These are phyloP conservation scores for Cantharellus cinnabarinus DNA, from an alignment of 768 basidiomycete species.

Conservation along the genomic window DNA sequence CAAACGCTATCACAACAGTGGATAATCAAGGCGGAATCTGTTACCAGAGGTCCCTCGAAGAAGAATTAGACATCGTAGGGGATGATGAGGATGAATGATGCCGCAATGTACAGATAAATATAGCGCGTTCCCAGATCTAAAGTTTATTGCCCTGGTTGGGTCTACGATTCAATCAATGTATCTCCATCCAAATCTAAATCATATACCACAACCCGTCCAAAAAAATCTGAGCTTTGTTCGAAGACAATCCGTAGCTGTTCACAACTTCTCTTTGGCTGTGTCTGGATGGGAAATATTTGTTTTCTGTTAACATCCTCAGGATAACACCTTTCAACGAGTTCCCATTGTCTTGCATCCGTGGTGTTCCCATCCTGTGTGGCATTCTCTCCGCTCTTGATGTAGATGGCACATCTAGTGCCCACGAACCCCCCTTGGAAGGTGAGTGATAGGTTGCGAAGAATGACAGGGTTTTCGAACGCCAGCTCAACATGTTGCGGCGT, in stretches of 20 bases:
- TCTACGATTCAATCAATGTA: not conserved
- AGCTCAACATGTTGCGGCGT: conserved; percentile 59
- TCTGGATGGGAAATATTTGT: conserved; percentile 39
- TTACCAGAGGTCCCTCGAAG: not conserved
- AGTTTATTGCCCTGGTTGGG: too few relatives aligned
- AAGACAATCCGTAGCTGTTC: conserved; percentile 42
- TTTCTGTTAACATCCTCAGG: conserved; percentile 63
- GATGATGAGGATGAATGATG: not conserved
- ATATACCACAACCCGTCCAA: conserved; percentile 60
- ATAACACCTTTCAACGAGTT: conserved; percentile 32
- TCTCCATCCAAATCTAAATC: conserved; percentile 23
- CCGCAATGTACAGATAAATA: too few relatives aligned
- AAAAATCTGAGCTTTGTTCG: conserved; percentile 68
- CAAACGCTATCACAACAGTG: not conserved
- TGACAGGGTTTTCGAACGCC: conserved; percentile 31
- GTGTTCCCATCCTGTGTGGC: conserved; percentile 10
- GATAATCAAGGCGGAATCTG: not conserved
- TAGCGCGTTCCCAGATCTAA: too few relatives aligned
- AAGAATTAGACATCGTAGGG: not conserved
- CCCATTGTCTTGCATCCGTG: conserved; percentile 25
- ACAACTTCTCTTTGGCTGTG: not conserved
- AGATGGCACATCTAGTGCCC: conserved; percentile 39
- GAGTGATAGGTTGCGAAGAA: conserved; percentile 33
- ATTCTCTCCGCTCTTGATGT: conserved; percentile 11
- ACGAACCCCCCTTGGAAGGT: conserved; percentile 82